Evolutionary conservation across 768 basidiomycete genomes (phyloP), one percentile per base, ranked within the genome.

Genomic region (Gloeopeniophorella convolvens): DNA sequence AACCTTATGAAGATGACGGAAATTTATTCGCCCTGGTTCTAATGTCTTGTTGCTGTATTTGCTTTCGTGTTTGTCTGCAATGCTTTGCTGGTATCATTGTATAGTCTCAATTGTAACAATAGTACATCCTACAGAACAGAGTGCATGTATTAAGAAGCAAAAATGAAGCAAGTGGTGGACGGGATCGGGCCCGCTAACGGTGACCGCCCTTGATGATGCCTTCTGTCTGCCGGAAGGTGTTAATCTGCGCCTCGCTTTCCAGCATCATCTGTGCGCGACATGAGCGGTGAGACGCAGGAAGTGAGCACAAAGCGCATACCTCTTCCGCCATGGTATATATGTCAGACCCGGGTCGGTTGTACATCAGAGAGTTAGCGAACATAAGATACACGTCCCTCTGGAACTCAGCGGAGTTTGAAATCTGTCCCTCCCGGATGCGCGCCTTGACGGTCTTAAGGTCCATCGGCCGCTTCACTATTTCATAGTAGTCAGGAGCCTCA

Each of bases 331-430:
- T 95, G 45, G 73, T 74, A 55, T 84, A 81, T n/a, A 95, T 84
- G 62, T 90, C 88, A 13, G 85, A 87, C 4, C 80, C 81, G 1
- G 89, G 86, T 40, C 84, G 72, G 57, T 98, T 98, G 65, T 92
- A 98, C 87, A 97, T 91, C 81, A 95, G 85, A 4, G 95, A 89
- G 65, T 98, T 97, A 7, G 91, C 88, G 66, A 96, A 95, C 85
- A 97, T 95, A 55, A 96, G 72, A 62, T 81, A 85, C 9, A 94
- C 78, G 59, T 96, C 95, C 55, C 91, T 74, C 63, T 94, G 87
- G 60, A 85, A 96, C 63, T 97, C 92, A 27, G 85, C 74, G 1
- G 89, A 87, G 57, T 79, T 90, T 4, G 77, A 70, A 40, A 96
- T 91, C 2, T 77, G 55, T 0, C 91, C 91, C 59, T 94, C 90